Evolutionary conservation across 441 rosid genomes (phyloP).

Genomic region (Gossypium lobatum): DNA sequence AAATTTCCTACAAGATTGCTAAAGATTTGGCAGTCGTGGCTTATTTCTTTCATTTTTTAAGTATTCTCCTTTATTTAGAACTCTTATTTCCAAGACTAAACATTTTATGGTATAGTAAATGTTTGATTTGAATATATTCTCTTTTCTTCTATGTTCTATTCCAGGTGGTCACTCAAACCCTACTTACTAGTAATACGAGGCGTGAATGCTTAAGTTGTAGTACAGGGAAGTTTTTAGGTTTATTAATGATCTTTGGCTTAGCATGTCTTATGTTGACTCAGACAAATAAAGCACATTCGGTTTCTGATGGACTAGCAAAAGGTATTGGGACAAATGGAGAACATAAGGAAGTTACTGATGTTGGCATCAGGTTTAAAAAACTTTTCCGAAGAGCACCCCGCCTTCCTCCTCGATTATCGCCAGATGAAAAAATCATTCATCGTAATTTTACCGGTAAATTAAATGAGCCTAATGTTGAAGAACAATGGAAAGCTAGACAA

Average conservation of each 20-base stretch:
- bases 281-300: slow-evolving; percentile 25
- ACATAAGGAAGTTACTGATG: slow-evolving; percentile 30
- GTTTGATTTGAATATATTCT: slow-evolving; percentile 16
- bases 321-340: slow-evolving; percentile 21
- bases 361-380: slow-evolving; percentile 38
- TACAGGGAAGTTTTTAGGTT: slow-evolving; percentile 62
- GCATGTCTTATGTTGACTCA: slow-evolving; percentile 53
- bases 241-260: slow-evolving; percentile 54
- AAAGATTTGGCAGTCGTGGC: neutral
- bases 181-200: slow-evolving; percentile 39
- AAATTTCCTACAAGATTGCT: neutral
- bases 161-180: slow-evolving; percentile 32
- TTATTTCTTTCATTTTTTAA: neutral
- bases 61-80: neutral
- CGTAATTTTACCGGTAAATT: neutral
- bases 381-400: slow-evolving; percentile 78
- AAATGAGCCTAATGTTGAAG: slow-evolving; percentile 22
- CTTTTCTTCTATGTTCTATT: slow-evolving; percentile 15
- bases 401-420: slow-evolving; percentile 85
- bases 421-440: slow-evolving; percentile 24
- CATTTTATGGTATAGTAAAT: neutral
- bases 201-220: slow-evolving; percentile 63
- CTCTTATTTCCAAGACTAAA: neutral
- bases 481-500: slow-evolving; percentile 16
- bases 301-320: neutral